Evolutionary conservation across 2,329 filamentous ascomycete genomes (phyloP), one percentile per base, ranked within the genome.

Genomic region (Monosporascus sp.): DNA sequence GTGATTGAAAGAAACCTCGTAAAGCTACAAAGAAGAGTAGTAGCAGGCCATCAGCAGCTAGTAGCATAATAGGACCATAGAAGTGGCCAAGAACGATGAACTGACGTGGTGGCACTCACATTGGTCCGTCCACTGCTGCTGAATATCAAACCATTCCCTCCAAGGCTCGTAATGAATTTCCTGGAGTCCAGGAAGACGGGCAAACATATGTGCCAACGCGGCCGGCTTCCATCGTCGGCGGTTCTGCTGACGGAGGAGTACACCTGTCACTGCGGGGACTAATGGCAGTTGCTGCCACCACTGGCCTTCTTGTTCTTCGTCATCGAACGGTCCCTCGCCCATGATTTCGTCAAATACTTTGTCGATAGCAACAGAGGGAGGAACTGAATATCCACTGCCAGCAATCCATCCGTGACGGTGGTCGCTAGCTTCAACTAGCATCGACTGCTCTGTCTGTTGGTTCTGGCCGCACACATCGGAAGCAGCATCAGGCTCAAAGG

Each of bases 211-310:
- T 57, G 60, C 61, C 45, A 68, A 58, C 53, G 59, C 52, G 17
- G 2, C 43, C 41, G 59, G 60, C 55, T 62, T 65, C 67, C 66
- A 70, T 60, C 58, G 54, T 49, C 63, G 61, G 58, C 64, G 64
- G 55, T 58, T 68, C 55, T 70, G 65, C 56, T 68, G 66, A 11
- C 65, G 62, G 26, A 69, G 58, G 60, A 70, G 62, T 51, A 70
- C 14, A 52, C 56, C 57, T 7, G 63, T 68, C 40, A 68, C 65
- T 24, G 58, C 65, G 37, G 62, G 63, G 41, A 67, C 62, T 27
- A 26, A 49, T 48, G 65, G 64, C 46, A 68, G 60, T 26, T 58
- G 53, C 49, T 60, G 49, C 64, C 60, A 66, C 62, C 62, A 64
- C 53, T 62, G 46, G 31, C 20, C 8, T 51, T 68, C 63, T 46